Evolutionary conservation across 2,329 filamentous ascomycete species (phyloP).

Genomic region (Aspergillus sojae): DNA sequence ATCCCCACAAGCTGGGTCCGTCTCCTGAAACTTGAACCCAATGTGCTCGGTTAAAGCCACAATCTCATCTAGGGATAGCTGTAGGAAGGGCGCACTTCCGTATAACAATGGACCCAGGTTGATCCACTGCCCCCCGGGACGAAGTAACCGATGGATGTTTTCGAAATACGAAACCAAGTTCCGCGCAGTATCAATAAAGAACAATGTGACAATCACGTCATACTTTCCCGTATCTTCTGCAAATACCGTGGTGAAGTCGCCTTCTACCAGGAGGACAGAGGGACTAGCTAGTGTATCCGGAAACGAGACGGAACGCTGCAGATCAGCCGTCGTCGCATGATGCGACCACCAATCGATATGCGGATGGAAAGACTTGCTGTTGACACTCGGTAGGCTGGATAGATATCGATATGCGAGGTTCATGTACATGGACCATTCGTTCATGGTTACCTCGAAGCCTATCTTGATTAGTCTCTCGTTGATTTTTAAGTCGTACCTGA

Average conservation of each 20-base stretch:
- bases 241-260: slow-evolving; percentile 57
- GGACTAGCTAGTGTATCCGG: slow-evolving; percentile 46
- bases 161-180: slow-evolving; percentile 60
- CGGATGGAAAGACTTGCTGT: slow-evolving; percentile 45
- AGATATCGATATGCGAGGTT: slow-evolving; percentile 58
- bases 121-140: slow-evolving; percentile 55
- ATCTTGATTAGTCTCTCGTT: not conserved
- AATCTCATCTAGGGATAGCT: slow-evolving; percentile 59
- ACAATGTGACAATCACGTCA: slow-evolving; percentile 58
- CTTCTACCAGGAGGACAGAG: slow-evolving; percentile 51
- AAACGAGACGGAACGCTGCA: slow-evolving; percentile 51
- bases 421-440: slow-evolving; percentile 63
- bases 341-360: slow-evolving; percentile 62
- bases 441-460: slow-evolving; percentile 57
- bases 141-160: slow-evolving; percentile 53
- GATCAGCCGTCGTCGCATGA: slow-evolving; percentile 52
- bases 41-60: slow-evolving; percentile 51
- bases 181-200: slow-evolving; percentile 64
- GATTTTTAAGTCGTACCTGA: not conserved
- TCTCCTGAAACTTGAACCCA: slow-evolving; percentile 56
- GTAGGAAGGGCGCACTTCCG: slow-evolving; percentile 57
- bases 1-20: slow-evolving; percentile 44
- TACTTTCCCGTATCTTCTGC: slow-evolving; percentile 32
- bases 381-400: slow-evolving; percentile 31
- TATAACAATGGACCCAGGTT: slow-evolving; percentile 62